Conservation (phyloP, 2,329 filamentous ascomycete genomes). For the Blastomyces gilchristii region DNA sequence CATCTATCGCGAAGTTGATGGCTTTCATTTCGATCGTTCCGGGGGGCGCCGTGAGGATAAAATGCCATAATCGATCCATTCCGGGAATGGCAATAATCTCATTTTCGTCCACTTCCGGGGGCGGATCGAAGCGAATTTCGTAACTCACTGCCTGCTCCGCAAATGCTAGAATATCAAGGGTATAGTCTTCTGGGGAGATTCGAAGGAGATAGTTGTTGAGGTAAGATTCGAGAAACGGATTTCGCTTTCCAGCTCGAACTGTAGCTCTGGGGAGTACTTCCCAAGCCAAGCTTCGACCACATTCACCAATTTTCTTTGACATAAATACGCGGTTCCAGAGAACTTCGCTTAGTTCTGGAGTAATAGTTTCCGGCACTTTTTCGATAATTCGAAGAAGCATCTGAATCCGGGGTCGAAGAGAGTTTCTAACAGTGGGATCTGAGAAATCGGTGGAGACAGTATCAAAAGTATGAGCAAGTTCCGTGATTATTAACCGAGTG, state of each 20-base stretch:
- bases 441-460: constrained; percentile 35
- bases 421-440: constrained; percentile 29
- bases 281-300: constrained; percentile 61
- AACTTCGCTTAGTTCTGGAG: constrained; percentile 48
- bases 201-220: constrained; percentile 34
- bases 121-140: constrained; percentile 48
- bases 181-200: constrained; percentile 31
- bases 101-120: constrained; percentile 35
- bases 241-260: constrained; percentile 23
- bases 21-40: constrained; percentile 57
- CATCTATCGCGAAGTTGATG: constrained; percentile 59
- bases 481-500: constrained; percentile 51
- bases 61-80: constrained; percentile 68
- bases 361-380: constrained; percentile 52
- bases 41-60: constrained; percentile 60
- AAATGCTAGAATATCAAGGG: constrained; percentile 33
- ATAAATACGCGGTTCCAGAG: constrained; percentile 70
- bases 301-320: constrained; percentile 46
- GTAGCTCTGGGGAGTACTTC: constrained; percentile 45
- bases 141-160: constrained; percentile 35
- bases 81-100: constrained; percentile 39
- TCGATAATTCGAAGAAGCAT: constrained; percentile 50
- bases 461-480: constrained; percentile 49
- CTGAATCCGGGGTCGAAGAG: constrained; percentile 48
- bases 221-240: constrained; percentile 36